Conservation (phyloP, 768 basidiomycete species). For the Kwoniella heveanensis region DNA sequence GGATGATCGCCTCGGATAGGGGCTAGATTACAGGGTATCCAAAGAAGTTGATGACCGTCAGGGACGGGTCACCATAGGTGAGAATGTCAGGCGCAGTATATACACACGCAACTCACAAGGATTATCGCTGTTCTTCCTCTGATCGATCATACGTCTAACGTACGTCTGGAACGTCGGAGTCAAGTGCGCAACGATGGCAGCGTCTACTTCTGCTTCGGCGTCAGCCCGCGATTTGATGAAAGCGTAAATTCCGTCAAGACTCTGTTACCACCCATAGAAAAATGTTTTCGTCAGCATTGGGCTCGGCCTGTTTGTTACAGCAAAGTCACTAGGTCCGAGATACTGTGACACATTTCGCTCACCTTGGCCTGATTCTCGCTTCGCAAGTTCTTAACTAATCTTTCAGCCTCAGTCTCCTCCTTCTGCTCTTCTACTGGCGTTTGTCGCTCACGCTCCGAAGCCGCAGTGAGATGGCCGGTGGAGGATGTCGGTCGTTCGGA, state of each 20-base stretch:
- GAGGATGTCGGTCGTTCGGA: slow-evolving; percentile 9
- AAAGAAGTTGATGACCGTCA: slow-evolving; percentile 12
- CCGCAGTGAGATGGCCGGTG: slow-evolving; percentile 8
- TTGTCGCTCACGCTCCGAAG: slow-evolving; percentile 8
- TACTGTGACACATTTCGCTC: slow-evolving; percentile 8
- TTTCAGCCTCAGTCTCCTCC: slow-evolving; percentile 72
- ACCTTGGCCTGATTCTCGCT: slow-evolving; percentile 67
- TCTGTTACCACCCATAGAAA: slow-evolving; percentile 57
- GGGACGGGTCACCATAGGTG: too few species aligned
- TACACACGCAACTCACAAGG: slow-evolving; percentile 33
- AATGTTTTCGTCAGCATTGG: background rate
- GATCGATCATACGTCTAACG: slow-evolving; percentile 40
- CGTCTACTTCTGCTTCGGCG: slow-evolving; percentile 45
- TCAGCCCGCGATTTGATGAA: slow-evolving; percentile 85
- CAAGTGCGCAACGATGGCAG: slow-evolving; percentile 33
- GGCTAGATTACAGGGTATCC: slow-evolving; percentile 11
- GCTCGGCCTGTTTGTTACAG: background rate
- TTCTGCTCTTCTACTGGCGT: slow-evolving; percentile 36
- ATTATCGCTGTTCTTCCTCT: slow-evolving; percentile 32
- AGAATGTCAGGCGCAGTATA: too few species aligned
- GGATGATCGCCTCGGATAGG: slow-evolving; percentile 27
- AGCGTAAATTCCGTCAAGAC: slow-evolving; percentile 89
- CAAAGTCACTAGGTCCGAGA: background rate
- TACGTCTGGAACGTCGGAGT: slow-evolving; percentile 40
- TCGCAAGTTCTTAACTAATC: slow-evolving; percentile 75